Evolutionary conservation across 1,139 yeast species (phyloP), one percentile per base, ranked within the genome.

Genomic region (Magnusiomyces magnusii): DNA sequence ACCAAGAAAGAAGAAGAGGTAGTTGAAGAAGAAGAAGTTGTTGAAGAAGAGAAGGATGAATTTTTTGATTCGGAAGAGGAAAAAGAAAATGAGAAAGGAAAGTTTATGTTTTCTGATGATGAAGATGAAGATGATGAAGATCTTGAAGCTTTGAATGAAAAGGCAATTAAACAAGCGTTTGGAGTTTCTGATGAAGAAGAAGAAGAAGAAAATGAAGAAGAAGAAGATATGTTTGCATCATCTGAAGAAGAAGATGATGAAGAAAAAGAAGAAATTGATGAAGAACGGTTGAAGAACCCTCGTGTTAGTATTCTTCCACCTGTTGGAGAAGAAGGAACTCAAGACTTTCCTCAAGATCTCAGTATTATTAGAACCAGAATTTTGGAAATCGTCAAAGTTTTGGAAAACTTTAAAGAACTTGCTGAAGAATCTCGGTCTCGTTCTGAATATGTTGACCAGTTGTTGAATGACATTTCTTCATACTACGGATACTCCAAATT

Each of bases 401-500:
- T 95, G 67, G 98, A 92, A 72, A 90, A 93, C 74, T 91, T 92
- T 76, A 86, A 86, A 69, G 86, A 79, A 55, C 73, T 91, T 67
- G 88, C 93, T 21, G 96, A 91, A 71, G 99, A 95, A 74, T 59
- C 59, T 15, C 60, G 62, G 28, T 58, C 60, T 24, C 60, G 62
- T 15, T 54, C 62, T 2, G 62, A 60, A 55, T 60, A 60, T 54
- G 58, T 58, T 10, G 53, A 56, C 51, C 62, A 60, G 55, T 57
- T 60, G 10, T 31, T 60, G n/a, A 51, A 56, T 42, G 62, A 60
- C 28, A 89, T 95, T 57, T 85, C 95, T 72, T 88, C 86, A 69
- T 95, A 95, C 76, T 95, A 92, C 70, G 99, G 99, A n/a, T 95
- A 95, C 76, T 83, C 93, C n/a, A 88, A 85, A 67, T 91, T 87